Percentiles rank a stretch among this genome's conserved stretches.
phyloP scores from a whole-genome alignment of 208 protist genomes.

The Sergeia podlipaevii region DNA sequence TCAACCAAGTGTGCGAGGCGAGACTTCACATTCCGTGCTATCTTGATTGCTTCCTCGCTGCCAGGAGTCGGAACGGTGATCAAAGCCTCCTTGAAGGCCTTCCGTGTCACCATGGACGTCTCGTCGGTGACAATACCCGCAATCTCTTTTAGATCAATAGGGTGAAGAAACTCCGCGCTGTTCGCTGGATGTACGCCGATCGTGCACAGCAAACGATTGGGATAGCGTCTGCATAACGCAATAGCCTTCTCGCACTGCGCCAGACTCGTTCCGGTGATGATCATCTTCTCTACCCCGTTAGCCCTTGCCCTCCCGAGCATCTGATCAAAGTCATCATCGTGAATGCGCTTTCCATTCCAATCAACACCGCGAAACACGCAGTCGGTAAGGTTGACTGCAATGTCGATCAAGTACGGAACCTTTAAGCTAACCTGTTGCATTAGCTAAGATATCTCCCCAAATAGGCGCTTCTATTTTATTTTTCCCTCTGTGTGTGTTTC shows the following conservation, averaged over 20 bases:
- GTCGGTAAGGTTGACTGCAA: constrained; percentile 89
- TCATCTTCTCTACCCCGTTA: constrained; percentile 65
- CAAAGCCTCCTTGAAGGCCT: too few species aligned
- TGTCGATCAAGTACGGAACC: constrained; percentile 77
- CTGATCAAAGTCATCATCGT: constrained; percentile 77
- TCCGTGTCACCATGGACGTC: constrained; percentile 31
- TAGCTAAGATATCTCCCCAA: too few species aligned
- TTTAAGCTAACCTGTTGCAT: too few species aligned
- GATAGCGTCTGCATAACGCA: constrained; percentile 61
- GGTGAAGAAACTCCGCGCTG: constrained; percentile 54
- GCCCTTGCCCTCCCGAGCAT: constrained; percentile 60
- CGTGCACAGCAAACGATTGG: constrained; percentile 58
- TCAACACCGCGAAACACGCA: constrained; percentile 85
- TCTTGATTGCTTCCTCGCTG: constrained; percentile 13
- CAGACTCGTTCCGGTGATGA: constrained; percentile 81
- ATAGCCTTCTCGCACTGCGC: constrained; percentile 79
- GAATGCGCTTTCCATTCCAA: constrained; percentile 69
- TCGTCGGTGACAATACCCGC: constrained; percentile 21
- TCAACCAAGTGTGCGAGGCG: constrained; percentile 51
- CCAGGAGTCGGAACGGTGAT: constrained; percentile 2
- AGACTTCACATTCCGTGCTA: constrained; percentile 15
- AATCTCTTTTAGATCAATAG: constrained; percentile 32
- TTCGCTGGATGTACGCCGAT: constrained; percentile 87
- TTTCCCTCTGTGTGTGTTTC: too few species aligned
- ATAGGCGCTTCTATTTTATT: too few species aligned